Evolutionary conservation across 495 filamentous ascomycete species (phyloP).

Genomic region (Tuber aestivum): DNA sequence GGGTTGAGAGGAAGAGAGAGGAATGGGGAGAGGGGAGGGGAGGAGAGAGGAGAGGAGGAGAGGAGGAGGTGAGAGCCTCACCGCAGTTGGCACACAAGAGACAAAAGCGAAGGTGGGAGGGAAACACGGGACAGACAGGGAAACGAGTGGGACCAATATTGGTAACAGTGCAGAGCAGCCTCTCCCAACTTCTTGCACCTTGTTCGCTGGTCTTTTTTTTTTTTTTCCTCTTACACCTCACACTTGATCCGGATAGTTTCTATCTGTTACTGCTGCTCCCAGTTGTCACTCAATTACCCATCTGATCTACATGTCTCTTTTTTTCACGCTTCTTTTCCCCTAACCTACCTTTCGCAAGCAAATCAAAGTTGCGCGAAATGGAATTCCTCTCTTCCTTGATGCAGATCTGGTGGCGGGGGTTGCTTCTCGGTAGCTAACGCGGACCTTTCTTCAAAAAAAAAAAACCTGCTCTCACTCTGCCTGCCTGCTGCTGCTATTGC

Average conservation of each 20-base stretch:
- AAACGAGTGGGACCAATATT: constrained; percentile 3
- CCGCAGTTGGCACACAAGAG: not conserved
- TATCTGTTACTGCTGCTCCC: not conserved
- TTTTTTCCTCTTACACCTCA: not conserved
- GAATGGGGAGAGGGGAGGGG: not conserved
- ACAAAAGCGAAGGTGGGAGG: not conserved
- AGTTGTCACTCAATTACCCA: constrained; percentile 7
- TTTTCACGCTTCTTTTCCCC: not conserved
- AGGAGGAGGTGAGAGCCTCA: not conserved
- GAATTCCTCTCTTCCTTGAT: constrained; percentile 1
- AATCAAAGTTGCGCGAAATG: not conserved
- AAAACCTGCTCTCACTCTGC: not conserved
- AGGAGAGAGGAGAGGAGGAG: not conserved
- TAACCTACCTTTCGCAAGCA: not conserved
- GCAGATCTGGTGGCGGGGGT: not conserved
- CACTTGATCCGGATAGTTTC: not conserved
- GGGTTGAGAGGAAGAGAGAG: not conserved
- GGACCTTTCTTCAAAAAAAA: not conserved
- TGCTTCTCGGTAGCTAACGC: not conserved
- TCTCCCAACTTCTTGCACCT: not conserved
- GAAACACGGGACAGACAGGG: not conserved
- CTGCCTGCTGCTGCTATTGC: not conserved
- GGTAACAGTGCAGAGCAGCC: not conserved
- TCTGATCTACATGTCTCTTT: not conserved
- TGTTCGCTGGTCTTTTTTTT: not conserved